Percentiles rank a stretch among this genome's conserved stretches.
Evolutionary conservation across 257 asterid species (phyloP).

Genomic region (Thymus mandschuricus): DNA sequence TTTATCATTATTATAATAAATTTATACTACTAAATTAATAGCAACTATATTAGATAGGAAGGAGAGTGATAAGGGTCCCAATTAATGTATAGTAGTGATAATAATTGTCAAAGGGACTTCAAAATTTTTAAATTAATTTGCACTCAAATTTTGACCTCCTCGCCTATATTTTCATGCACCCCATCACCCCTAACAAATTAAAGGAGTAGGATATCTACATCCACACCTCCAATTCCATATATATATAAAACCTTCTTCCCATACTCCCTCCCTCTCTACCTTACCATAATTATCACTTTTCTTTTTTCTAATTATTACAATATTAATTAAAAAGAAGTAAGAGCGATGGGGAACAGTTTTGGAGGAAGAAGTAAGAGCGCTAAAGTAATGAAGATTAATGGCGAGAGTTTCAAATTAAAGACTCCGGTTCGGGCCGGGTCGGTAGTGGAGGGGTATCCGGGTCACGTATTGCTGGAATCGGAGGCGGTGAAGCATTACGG

Average conservation of each 20-base stretch:
- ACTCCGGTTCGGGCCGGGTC: constrained; percentile 70
- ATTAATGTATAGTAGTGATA: background rate
- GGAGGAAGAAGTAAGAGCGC: constrained; percentile 65
- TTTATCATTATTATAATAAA: too few species aligned
- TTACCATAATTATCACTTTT: constrained; percentile 4
- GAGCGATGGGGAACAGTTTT: constrained; percentile 71
- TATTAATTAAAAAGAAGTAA: background rate
- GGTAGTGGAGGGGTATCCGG: constrained; percentile 60
- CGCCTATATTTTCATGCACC: constrained; percentile 25
- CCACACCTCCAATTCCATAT: too few species aligned
- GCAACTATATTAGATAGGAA: background rate
- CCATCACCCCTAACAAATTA: constrained; percentile 31
- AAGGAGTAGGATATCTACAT: too few species aligned
- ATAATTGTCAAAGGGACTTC: constrained; percentile 35
- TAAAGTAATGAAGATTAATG: constrained; percentile 81
- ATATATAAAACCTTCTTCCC: too few species aligned
- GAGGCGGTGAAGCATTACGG: constrained; percentile 87
- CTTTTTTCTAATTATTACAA: background rate
- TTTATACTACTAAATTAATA: background rate
- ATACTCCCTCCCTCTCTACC: too few species aligned
- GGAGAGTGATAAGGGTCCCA: constrained; percentile 1
- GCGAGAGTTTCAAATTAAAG: constrained; percentile 66
- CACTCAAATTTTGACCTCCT: constrained; percentile 55
- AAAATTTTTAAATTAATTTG: constrained; percentile 10
- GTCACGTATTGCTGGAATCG: constrained; percentile 68